Percentiles rank a stretch among this genome's conserved stretches.
Conservation (phyloP, 192 early-diverging fungal genomes). For the Helicostylum pulchrum region DNA sequence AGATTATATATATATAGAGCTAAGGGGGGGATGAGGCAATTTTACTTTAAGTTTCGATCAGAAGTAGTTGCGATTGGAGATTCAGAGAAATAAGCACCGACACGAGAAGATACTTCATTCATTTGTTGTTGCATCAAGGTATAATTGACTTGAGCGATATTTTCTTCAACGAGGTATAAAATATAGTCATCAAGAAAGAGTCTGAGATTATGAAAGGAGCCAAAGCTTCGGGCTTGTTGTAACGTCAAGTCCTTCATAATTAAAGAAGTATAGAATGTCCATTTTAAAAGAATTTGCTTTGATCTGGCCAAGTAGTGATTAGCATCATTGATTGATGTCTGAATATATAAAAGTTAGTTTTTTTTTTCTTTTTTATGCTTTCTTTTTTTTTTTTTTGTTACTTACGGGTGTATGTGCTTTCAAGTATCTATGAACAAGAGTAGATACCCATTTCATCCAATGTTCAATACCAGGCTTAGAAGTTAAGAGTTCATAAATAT, state of each 20-base stretch:
- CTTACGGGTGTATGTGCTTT: constrained; percentile 9
- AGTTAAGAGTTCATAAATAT: constrained; percentile 36
- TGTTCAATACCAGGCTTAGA: constrained; percentile 26
- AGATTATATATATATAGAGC: not conserved
- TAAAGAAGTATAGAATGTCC: constrained; percentile 44
- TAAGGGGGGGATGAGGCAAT: not conserved
- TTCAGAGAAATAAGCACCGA: not conserved
- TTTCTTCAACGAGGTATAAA: constrained; percentile 47
- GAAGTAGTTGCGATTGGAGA: not conserved
- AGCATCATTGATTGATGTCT: constrained; percentile 19
- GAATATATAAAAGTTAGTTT: not conserved
- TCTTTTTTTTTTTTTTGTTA: not conserved
- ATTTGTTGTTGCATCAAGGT: constrained; percentile 1
- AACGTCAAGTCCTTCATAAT: constrained; percentile 41
- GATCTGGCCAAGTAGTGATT: constrained; percentile 40
- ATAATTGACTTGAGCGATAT: constrained; percentile 42
- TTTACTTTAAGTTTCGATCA: not conserved
- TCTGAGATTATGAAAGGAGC: constrained; percentile 36
- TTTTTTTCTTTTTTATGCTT: not conserved
- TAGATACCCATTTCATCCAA: constrained; percentile 43
- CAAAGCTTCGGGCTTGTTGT: constrained; percentile 12
- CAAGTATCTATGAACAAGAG: constrained; percentile 36
- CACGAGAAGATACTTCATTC: not conserved
- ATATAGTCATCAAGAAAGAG: constrained; percentile 51
- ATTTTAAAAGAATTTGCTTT: constrained; percentile 47